Base-by-base conservation (phyloP, 768 basidiomycete genomes). In the Dacryopinax primogenitus region DNA sequence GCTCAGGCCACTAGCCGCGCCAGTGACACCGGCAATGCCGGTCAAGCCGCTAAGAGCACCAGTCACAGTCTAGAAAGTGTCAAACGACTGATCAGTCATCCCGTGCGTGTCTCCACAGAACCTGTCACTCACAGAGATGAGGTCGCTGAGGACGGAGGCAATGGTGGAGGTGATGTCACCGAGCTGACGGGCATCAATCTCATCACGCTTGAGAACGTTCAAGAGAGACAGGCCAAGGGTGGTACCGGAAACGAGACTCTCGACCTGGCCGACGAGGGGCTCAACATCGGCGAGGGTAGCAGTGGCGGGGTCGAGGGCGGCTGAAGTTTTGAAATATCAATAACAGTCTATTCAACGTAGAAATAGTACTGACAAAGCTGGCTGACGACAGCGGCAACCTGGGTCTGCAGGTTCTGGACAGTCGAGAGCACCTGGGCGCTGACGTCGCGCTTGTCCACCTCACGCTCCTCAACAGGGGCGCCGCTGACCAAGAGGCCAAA, bases 1-100 rank as follows among this genome's bases (percentile, higher is more conserved):
- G 68, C 74, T 72, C 64, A 75, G 63, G 62, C 69, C 69, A 30
- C 33, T 36, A 41, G 74, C 66, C 18, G 71, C 67, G 4, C 32
- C 44, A 21, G 69, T 68, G 64, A 73, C 69, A 3, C 33, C 67
- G 36, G 73, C 71, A 65, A 74, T 69, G 33, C 69, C 61, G n/a
- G 68, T 35, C 0, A 67, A 64, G 18, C 44, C 66, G 7, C 64
- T 67, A 6, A 58, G 51, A 30, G 21, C 30, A 30, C 51, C 51
- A 18, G 51, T 58, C 9, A 58, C 51, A 21, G 13, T 58, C 51
- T 58, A 30, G 9, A 18, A 44, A 30, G 26, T n/a, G n/a, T n/a
- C n/a, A n/a, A n/a, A 58, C 30, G 9, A 30, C n/a, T n/a, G 26
- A 18, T 58, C 51, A 58, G 51, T 4, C 51, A 7, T 44, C 11